Conservation (phyloP, 2,329 filamentous ascomycete genomes). For the Phaeophleospora eucalypticola region DNA sequence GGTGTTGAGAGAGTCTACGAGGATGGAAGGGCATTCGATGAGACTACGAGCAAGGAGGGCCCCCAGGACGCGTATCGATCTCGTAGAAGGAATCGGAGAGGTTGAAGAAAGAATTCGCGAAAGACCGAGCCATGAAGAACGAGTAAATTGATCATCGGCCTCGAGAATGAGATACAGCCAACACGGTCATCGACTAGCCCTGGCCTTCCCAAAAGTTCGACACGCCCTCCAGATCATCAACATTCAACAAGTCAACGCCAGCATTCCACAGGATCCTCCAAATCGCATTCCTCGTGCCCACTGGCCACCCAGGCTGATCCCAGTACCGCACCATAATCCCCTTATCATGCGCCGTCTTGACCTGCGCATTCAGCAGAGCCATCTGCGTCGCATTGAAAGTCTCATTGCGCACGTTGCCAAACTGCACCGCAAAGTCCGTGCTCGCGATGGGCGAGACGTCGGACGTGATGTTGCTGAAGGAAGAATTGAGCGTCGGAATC, state of each 20-base stretch:
- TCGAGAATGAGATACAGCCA: no score
- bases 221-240: conserved; percentile 57
- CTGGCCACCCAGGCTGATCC: conserved; percentile 58
- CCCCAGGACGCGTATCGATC: no score
- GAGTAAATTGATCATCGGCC: no score
- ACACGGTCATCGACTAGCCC: no score
- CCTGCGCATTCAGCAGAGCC: conserved; percentile 49
- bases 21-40: no score
- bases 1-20: no score
- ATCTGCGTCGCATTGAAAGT: conserved; percentile 48
- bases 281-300: conserved; percentile 54
- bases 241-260: conserved; percentile 60
- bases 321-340: conserved; percentile 61
- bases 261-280: conserved; percentile 56
- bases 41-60: no score
- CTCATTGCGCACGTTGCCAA: conserved; percentile 36
- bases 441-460: conserved; percentile 53
- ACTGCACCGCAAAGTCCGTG: conserved; percentile 45
- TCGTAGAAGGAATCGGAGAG: no score
- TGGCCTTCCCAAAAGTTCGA: conserved; percentile 38
- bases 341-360: conserved; percentile 50
- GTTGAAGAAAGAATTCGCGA: no score
- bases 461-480: conserved; percentile 44
- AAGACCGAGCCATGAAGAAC: no score
- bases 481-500: conserved; percentile 42